Conservation (phyloP, 177 flowering plant genomes). For the Tripterygium wilfordii region DNA sequence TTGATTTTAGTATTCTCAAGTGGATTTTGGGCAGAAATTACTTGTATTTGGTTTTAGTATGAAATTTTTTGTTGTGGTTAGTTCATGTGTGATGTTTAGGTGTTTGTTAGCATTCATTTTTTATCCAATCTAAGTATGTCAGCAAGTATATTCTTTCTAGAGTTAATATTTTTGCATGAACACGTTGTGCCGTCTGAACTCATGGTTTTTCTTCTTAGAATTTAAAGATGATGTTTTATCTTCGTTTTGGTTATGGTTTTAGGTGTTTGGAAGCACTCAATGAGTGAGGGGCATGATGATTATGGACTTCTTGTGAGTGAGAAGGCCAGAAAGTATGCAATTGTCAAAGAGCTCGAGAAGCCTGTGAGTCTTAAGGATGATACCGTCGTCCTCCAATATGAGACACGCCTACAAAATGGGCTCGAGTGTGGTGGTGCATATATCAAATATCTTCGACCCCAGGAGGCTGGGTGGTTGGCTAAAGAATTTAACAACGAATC, state of each 20-base stretch:
- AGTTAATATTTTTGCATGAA: no score
- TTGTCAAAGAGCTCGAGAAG: conserved; percentile 77
- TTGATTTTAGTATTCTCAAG: no score
- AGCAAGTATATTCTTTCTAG: no score
- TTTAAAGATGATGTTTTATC: neutral
- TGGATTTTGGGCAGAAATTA: no score
- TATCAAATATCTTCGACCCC: conserved; percentile 87
- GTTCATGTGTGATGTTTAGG: no score
- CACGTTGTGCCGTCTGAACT: no score
- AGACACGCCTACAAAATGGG: conserved; percentile 85
- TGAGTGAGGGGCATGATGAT: conserved; percentile 97
- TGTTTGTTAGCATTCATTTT: no score
- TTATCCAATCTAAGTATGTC: no score
- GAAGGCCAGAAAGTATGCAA: conserved; percentile 85
- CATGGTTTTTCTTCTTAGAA: neutral
- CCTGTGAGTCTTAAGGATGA: conserved; percentile 65
- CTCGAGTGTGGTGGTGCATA: conserved; percentile 99
- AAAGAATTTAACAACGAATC: conserved; percentile 84
- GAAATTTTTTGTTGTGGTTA: no score
- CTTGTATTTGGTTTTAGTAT: no score
- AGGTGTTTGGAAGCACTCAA: conserved; percentile 95
- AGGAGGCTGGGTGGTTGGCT: conserved; percentile 82
- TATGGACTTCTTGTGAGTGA: conserved; percentile 95
- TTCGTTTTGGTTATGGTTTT: conserved; percentile 1
- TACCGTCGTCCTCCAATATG: conserved; percentile 77